Conservation (phyloP, 225 moss, liverwort and hornwort species). For the Straminergon stramineum region DNA sequence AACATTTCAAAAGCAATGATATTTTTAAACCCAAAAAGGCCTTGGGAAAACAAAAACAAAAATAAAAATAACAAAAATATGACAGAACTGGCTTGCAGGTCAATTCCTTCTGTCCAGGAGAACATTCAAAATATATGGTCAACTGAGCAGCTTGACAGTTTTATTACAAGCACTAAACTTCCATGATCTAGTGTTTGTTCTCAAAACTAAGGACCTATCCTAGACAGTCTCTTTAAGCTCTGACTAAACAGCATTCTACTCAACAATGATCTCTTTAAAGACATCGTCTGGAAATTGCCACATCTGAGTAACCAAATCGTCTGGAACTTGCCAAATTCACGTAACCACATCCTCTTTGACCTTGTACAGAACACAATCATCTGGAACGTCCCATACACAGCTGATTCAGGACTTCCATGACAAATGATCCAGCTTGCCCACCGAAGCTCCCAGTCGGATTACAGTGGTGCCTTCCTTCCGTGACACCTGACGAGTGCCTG, state of each 20-base stretch:
- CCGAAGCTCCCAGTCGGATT: background rate
- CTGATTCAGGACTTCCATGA: background rate
- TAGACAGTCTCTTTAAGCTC: background rate
- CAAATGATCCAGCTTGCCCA: background rate
- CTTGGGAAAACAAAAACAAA: background rate
- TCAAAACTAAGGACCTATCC: background rate
- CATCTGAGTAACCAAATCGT: background rate
- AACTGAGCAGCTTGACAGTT: background rate
- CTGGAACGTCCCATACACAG: background rate
- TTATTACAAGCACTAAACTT: constrained; percentile 6
- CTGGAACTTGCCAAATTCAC: background rate
- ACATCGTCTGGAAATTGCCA: background rate
- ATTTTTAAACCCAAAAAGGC: no score
- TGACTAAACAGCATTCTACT: background rate
- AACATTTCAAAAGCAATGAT: no score
- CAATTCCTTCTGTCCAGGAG: background rate
- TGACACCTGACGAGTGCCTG: background rate
- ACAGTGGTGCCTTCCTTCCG: background rate
- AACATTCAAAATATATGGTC: background rate
- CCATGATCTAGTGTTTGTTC: background rate
- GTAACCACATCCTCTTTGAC: background rate
- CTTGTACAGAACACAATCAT: background rate
- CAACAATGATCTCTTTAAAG: background rate
- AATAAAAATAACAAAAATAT: background rate
- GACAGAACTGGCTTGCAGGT: background rate